Evolutionary conservation across 257 asterid species (phyloP).

Genomic region (Solanum clarkiae): DNA sequence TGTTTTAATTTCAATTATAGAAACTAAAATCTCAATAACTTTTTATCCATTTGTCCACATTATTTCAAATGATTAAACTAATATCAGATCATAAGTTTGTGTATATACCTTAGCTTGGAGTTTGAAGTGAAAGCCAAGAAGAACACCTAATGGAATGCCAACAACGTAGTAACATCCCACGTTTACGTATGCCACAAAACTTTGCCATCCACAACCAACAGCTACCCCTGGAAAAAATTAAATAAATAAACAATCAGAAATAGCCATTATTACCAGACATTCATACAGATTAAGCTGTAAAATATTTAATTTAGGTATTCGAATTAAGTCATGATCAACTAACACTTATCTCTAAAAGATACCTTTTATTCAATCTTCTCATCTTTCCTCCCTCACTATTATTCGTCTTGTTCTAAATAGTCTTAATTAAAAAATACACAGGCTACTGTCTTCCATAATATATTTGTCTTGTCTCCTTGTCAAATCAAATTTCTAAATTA

Average conservation of each 20-base stretch:
- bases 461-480: neutral
- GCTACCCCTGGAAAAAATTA: slow-evolving; percentile 11
- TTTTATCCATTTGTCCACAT: neutral
- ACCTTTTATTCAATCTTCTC: too few relatives aligned
- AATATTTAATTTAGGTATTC: neutral
- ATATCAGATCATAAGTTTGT: too few relatives aligned
- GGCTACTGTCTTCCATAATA: neutral
- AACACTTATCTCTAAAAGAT: neutral
- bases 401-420: neutral
- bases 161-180: slow-evolving; percentile 17
- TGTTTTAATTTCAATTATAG: neutral
- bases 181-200: slow-evolving; percentile 22
- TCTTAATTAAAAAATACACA: neutral
- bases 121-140: slow-evolving; percentile 12
- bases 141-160: slow-evolving; percentile 12
- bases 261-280: too few relatives aligned
- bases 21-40: neutral
- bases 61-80: neutral
- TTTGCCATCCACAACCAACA: slow-evolving; percentile 32
- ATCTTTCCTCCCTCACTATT: neutral
- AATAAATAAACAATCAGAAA: too few relatives aligned
- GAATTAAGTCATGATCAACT: too few relatives aligned
- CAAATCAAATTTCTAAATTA: neutral
- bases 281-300: too few relatives aligned
- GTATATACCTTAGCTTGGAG: slow-evolving; percentile 9